Evolutionary conservation across 2,329 filamentous ascomycete genomes (phyloP), one percentile per base, ranked within the genome.

Genomic region (Nannizziopsis barbatae): DNA sequence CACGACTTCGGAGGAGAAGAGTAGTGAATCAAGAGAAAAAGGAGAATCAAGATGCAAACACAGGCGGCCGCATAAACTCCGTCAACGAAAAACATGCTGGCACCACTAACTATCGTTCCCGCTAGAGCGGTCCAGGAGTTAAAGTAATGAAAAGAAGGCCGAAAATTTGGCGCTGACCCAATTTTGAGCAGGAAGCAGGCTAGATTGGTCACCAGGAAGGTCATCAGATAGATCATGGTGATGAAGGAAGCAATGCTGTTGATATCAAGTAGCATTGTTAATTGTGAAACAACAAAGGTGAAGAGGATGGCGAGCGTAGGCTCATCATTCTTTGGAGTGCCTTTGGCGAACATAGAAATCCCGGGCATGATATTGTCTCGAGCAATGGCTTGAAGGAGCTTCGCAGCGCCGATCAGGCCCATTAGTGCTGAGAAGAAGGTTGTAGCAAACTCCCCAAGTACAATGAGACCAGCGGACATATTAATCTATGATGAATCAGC

Each of bases 201-300:
- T 7, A 93, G 67, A 55, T 94, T 93, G 65, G 86, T 92, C 36
- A 90, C 84, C 44, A 93, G 77, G 59, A 93, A 94, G 0, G 87
- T 94, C 83, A 93, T 90, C 59, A 92, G 78, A 61, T 92, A 93
- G 12, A 85, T 84, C 84, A 93, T 93, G 1, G 87, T 90, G 40
- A 93, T 86, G 50, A 93, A 80, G 0, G 86, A 90, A 5, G 87
- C 87, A 57, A 94, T 93, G 60, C 86, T 83, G 62, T 94, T 92
- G 55, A 94, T 77, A 58, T 93, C 80, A 39, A 84, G 83, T 44
- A 94, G 75, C 65, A 93, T 82, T 0, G 86, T 86, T 22, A 89
- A 55, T 60, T 94, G 87, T 0, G 86, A 81, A 49, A 90, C 76
- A 2, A 76, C 55, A 59, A 84, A 90, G 0, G 86, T 92, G 31